These are phyloP conservation scores for Triticum timopheevii DNA, from an alignment of 176 grass and related monocot species.

Conservation along the genomic window DNA sequence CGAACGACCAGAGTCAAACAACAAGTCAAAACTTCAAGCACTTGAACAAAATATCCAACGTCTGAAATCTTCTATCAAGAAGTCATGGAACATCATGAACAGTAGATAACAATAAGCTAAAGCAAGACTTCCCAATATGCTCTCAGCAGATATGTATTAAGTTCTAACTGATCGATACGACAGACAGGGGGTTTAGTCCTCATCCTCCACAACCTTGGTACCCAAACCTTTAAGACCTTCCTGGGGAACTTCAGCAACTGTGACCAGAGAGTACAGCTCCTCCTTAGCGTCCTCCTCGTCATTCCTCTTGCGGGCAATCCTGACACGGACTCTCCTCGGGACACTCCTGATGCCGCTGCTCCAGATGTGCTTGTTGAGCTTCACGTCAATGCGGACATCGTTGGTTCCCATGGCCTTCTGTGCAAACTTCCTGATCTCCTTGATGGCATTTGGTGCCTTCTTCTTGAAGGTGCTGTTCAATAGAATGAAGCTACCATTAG, in stretches of 20 bases:
- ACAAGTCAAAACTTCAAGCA: conserved; percentile 42
- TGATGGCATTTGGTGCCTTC: conserved; percentile 88
- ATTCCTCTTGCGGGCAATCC: conserved; percentile 87
- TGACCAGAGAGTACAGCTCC: conserved; percentile 86
- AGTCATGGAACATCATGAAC: conserved; percentile 26
- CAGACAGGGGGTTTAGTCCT: conserved; percentile 43
- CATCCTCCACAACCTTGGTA: conserved; percentile 81
- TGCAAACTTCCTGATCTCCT: conserved; percentile 90
- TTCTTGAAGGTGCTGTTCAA: conserved; percentile 84
- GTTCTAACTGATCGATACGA: conserved; percentile 13
- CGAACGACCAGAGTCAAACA: not conserved
- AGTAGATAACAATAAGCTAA: conserved; percentile 43
- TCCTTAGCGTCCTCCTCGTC: conserved; percentile 91
- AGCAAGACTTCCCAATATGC: conserved; percentile 28
- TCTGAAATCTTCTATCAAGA: conserved; percentile 47
- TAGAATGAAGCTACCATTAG: not conserved
- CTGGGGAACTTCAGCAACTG: conserved; percentile 68
- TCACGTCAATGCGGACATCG: conserved; percentile 73
- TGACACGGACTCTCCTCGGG: conserved; percentile 76
- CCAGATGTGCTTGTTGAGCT: conserved; percentile 98
- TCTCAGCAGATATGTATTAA: conserved; percentile 24
- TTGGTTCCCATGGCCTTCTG: conserved; percentile 91
- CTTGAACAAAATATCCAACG: conserved; percentile 32
- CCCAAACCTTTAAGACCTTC: conserved; percentile 85
- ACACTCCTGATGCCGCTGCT: conserved; percentile 83